Evolutionary conservation across 2,329 filamentous ascomycete species (phyloP).

Genomic region (Chaetomiaceae sp.): DNA sequence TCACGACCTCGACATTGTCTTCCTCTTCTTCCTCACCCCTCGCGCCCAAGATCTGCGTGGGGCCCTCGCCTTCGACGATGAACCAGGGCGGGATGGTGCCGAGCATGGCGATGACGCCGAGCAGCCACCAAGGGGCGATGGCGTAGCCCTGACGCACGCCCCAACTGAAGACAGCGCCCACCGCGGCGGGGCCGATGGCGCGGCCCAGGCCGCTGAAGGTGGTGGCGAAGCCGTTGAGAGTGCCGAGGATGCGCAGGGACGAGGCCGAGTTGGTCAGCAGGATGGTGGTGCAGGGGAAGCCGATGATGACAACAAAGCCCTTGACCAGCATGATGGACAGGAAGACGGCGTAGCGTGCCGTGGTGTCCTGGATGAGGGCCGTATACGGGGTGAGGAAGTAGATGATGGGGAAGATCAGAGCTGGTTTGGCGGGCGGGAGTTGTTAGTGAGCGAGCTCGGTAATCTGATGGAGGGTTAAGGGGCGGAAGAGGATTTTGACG

Average conservation of each 20-base stretch:
- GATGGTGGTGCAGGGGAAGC: slow-evolving; percentile 85
- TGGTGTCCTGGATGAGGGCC: slow-evolving; percentile 49
- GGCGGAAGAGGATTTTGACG: slow-evolving; percentile 21
- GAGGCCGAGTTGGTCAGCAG: slow-evolving; percentile 80
- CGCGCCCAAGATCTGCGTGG: slow-evolving; percentile 35
- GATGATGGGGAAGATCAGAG: slow-evolving; percentile 62
- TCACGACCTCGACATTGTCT: slow-evolving; percentile 4
- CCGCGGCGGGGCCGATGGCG: slow-evolving; percentile 68
- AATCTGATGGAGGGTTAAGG: neutral
- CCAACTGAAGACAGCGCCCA: slow-evolving; percentile 66
- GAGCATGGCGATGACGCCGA: slow-evolving; percentile 57
- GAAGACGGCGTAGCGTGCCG: slow-evolving; percentile 53
- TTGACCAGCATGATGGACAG: slow-evolving; percentile 66
- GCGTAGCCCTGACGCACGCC: slow-evolving; percentile 72
- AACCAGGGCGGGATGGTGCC: slow-evolving; percentile 68
- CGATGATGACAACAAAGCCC: slow-evolving; percentile 69
- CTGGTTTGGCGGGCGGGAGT: slow-evolving; percentile 30
- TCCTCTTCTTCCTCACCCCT: slow-evolving; percentile 24
- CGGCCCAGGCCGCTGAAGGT: slow-evolving; percentile 74
- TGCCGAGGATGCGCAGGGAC: slow-evolving; percentile 72
- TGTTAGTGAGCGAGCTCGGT: too few species aligned
- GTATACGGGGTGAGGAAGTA: slow-evolving; percentile 82
- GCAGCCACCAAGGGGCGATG: slow-evolving; percentile 73
- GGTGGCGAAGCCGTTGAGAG: slow-evolving; percentile 85
- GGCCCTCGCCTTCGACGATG: slow-evolving; percentile 67